Conservation (phyloP, 139 green algal species). For the Chlamydomonas eustigma region DNA sequence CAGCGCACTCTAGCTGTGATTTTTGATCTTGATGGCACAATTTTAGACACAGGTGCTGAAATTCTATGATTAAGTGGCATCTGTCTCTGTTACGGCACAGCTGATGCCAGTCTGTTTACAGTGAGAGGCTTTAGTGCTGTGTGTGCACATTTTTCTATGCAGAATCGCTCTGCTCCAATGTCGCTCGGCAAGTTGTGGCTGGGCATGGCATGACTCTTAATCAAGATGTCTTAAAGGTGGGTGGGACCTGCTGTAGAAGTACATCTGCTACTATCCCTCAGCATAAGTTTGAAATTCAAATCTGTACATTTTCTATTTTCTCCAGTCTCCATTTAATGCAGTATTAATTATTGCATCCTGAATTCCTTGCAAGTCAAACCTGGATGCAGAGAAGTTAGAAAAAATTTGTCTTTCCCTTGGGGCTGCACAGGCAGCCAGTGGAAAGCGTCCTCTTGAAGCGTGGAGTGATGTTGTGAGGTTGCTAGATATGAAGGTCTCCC, state of each 20-base stretch:
- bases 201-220: conserved; percentile 43
- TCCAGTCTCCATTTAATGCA: not conserved
- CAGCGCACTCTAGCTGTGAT: too few species aligned
- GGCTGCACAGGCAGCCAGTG: conserved; percentile 35
- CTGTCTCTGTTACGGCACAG: not conserved
- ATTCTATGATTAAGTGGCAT: not conserved
- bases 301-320: not conserved
- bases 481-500: conserved; percentile 27
- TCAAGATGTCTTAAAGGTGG: conserved; percentile 7
- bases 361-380: not conserved
- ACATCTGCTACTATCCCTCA: not conserved
- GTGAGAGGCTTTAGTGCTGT: not conserved
- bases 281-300: conserved; percentile 2
- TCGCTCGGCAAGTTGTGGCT: conserved; percentile 44
- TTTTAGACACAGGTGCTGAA: conserved; percentile 67
- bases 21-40: conserved; percentile 78
- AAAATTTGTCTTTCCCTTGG: not conserved
- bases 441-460: conserved; percentile 71
- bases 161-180: conserved; percentile 64
- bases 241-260: not conserved
- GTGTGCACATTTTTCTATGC: conserved; percentile 10
- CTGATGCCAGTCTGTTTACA: not conserved
- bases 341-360: not conserved
- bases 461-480: conserved; percentile 52
- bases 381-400: not conserved